phyloP scores from a whole-genome alignment of 345 rosid genomes.

The Gossypium sturtianum region DNA sequence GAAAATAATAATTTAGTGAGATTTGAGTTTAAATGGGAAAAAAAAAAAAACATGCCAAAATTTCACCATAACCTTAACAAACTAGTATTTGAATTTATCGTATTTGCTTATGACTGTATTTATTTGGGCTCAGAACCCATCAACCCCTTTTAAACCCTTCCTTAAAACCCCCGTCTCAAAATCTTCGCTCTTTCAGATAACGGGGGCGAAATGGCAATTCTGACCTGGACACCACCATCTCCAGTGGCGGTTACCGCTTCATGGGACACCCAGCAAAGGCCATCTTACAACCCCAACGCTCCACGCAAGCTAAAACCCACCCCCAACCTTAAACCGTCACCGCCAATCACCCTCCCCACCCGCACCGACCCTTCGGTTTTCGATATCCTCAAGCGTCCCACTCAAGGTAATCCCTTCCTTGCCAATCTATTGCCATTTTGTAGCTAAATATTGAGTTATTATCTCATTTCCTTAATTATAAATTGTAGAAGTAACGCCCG shows the following conservation, averaged over 20 bases:
- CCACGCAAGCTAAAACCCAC: constrained; percentile 40
- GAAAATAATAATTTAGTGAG: too few species aligned
- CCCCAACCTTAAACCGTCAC: constrained; percentile 24
- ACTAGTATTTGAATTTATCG: too few species aligned
- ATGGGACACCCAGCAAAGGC: constrained; percentile 60
- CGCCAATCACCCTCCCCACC: constrained; percentile 26
- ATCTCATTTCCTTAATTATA: neutral
- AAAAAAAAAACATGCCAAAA: too few species aligned
- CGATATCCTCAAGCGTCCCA: constrained; percentile 53
- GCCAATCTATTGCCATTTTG: too few species aligned
- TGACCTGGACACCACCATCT: constrained; percentile 26
- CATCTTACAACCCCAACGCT: constrained; percentile 68
- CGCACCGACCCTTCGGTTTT: constrained; percentile 30
- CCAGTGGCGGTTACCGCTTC: constrained; percentile 46
- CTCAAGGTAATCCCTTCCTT: constrained; percentile 34
- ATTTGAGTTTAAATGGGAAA: too few species aligned
- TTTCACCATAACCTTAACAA: too few species aligned
- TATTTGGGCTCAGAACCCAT: neutral
- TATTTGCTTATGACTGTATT: too few species aligned
- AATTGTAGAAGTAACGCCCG: constrained; percentile 14
- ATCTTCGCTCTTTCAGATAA: neutral
- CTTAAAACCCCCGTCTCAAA: neutral
- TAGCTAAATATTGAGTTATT: neutral
- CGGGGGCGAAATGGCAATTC: constrained; percentile 25
- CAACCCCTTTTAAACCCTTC: neutral